Percentiles rank a stretch among this genome's conserved stretches.
phyloP scores from a whole-genome alignment of 169 alveolate species.

The Babesia bigemina region DNA sequence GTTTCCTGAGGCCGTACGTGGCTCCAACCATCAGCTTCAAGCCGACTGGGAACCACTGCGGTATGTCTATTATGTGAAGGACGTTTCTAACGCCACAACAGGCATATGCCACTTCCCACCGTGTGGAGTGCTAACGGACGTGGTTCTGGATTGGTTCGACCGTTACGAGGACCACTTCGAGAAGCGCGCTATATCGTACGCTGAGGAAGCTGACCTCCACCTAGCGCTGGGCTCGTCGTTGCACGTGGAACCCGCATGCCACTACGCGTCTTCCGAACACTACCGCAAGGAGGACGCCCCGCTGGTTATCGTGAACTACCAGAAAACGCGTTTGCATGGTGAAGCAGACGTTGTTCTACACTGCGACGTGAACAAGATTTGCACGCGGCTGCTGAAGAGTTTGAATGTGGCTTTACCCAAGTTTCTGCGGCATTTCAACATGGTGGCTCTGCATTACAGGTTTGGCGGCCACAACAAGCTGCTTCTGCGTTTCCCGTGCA shows the following conservation, averaged over 20 bases:
- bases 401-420: conserved; percentile 18
- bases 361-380: conserved; percentile 72
- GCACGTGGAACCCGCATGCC: conserved; percentile 85
- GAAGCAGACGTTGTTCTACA: conserved; percentile 76
- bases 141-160: conserved; percentile 84
- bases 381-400: conserved; percentile 34
- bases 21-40: conserved; percentile 80
- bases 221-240: conserved; percentile 80
- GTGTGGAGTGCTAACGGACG: conserved; percentile 81
- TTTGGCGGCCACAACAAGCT: conserved; percentile 1
- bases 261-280: conserved; percentile 77
- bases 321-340: conserved; percentile 75
- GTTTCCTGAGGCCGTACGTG: conserved; percentile 79
- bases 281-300: conserved; percentile 66
- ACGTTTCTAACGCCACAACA: not conserved
- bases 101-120: conserved; percentile 83
- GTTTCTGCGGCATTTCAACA: conserved; percentile 14
- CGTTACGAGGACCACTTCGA: conserved; percentile 78
- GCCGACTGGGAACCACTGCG: conserved; percentile 84
- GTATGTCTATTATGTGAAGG: conserved; percentile 23
- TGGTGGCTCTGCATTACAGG: conserved; percentile 40
- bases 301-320: conserved; percentile 79
- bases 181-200: conserved; percentile 62
- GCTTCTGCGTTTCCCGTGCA: conserved; percentile 40
- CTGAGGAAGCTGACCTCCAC: conserved; percentile 79